Conservation (phyloP, 257 asterid species). For the Handroanthus guayacan region DNA sequence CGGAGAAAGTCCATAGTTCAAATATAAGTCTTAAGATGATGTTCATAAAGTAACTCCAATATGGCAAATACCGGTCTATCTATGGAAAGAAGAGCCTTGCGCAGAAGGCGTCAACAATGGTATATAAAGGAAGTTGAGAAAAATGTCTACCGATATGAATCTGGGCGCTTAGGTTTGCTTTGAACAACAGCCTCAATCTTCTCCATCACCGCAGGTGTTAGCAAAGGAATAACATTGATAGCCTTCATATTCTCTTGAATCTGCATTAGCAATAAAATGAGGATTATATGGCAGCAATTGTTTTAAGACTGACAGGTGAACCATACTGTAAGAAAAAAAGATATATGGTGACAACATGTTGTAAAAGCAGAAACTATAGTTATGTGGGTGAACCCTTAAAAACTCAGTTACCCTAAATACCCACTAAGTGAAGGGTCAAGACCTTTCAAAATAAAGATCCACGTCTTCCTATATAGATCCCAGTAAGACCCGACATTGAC, state of each 20-base stretch:
- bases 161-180: conserved; percentile 87
- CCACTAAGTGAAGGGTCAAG: no score
- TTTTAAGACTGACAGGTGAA: background rate
- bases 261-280: conserved; percentile 45
- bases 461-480: no score
- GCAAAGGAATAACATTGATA: conserved; percentile 78
- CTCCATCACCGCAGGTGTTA: conserved; percentile 82
- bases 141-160: conserved; percentile 68
- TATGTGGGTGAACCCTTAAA: no score
- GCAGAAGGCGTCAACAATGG: no score
- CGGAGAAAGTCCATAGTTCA: background rate
- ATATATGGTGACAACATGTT: background rate
- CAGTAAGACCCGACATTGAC: no score
- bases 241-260: conserved; percentile 96
- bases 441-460: no score
- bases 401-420: no score
- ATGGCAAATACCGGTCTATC: background rate
- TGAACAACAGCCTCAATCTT: conserved; percentile 86
- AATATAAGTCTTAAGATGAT: background rate
- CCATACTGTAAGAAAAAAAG: background rate
- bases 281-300: background rate
- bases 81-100: background rate
- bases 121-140: background rate
- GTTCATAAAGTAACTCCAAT: background rate
- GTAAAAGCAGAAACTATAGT: background rate